These are phyloP conservation scores for Carnegiea gigantea DNA, from an alignment of 179 eudicot species.

Conservation along the genomic window DNA sequence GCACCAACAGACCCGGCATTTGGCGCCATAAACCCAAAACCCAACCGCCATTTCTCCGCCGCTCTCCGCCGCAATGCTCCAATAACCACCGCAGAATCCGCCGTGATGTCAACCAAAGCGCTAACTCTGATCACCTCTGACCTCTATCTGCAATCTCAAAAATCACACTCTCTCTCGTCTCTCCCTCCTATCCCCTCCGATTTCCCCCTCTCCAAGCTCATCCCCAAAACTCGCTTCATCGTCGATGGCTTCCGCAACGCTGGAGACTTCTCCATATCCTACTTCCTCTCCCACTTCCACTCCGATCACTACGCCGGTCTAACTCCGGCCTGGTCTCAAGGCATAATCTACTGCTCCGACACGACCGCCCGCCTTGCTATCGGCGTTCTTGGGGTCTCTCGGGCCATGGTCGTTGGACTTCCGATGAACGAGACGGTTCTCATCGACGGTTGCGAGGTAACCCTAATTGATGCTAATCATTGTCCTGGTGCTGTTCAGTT, in stretches of 20 bases:
- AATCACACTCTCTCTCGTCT: constrained; percentile 20
- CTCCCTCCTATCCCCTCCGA: constrained; percentile 57
- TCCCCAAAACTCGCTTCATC: constrained; percentile 81
- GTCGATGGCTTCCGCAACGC: constrained; percentile 70
- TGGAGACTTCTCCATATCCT: constrained; percentile 67
- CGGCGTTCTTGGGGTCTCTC: constrained; percentile 47
- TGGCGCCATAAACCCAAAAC: constrained; percentile 13
- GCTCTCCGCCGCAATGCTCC: not conserved
- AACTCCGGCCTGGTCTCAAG: constrained; percentile 58
- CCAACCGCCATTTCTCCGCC: constrained; percentile 19
- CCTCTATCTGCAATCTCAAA: constrained; percentile 44
- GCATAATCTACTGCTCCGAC: constrained; percentile 72
- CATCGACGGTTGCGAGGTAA: constrained; percentile 71
- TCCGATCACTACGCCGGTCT: constrained; percentile 94
- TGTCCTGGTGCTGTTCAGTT: constrained; percentile 99
- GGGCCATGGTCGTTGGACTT: constrained; percentile 39
- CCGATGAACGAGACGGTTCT: constrained; percentile 42
- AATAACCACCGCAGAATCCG: constrained; percentile 23
- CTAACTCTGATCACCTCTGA: constrained; percentile 52
- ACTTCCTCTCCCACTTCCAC: constrained; percentile 96
- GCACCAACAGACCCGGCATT: not conserved
- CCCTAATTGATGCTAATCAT: constrained; percentile 81
- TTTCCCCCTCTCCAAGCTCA: constrained; percentile 67
- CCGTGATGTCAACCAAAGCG: constrained; percentile 43
- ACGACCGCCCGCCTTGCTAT: constrained; percentile 56